Base-by-base conservation (phyloP, 306 rosid species). In the Hippophae tibetana region DNA sequence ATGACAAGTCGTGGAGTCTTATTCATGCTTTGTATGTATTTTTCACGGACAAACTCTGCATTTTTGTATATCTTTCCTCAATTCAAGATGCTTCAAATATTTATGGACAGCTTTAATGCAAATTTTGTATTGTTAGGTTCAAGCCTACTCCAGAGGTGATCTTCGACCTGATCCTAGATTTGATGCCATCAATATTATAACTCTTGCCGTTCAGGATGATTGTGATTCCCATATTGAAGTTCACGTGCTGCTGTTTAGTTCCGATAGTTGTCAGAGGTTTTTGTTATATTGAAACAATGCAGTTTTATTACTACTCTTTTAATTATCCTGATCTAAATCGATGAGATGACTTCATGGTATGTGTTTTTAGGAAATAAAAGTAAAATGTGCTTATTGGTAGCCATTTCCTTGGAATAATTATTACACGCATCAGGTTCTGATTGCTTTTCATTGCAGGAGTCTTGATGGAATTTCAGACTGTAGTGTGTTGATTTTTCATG, bases 101-200 rank as follows among this genome's bases (percentile, higher is more conserved):
- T 31, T 31, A 31, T 31, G 38, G 4, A 49, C 18, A 56, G 40
- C 31, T 51, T 64, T 57, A 64, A 45, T 58, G 57, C 38, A 47
- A 58, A 44, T 14, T 61, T 80, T 72, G 68, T 65, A 31, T 31
- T 46, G 47, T 60, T 64, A 87, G 98, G 81, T 90, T 66, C 89
- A 81, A 72, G 92, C 95, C 52, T 86, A 88, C 72, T 90, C 92
- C 44, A 87, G 98, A 69, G 96, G 83, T 71, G 89, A 81, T 72
- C 89, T 87, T 67, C 77, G 77, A 68, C 92, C 98, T 47, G 79
- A 90, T 76, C 98, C 98, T 64, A 86, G 63, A 61, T 72, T 81
- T 79, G 98, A 90, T 76, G 76, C 87, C 43, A 65, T 87, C 74
- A 85, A 79, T 71, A 50, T 78, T 54, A 72, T 90, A 64, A 82